A percentile compares a stretch with the other conserved stretches of the same genome.
These are phyloP conservation scores for Cutaneotrichosporon sp. DNA, from an alignment of 1,284 basidiomycete species.

Conservation along the genomic window DNA sequence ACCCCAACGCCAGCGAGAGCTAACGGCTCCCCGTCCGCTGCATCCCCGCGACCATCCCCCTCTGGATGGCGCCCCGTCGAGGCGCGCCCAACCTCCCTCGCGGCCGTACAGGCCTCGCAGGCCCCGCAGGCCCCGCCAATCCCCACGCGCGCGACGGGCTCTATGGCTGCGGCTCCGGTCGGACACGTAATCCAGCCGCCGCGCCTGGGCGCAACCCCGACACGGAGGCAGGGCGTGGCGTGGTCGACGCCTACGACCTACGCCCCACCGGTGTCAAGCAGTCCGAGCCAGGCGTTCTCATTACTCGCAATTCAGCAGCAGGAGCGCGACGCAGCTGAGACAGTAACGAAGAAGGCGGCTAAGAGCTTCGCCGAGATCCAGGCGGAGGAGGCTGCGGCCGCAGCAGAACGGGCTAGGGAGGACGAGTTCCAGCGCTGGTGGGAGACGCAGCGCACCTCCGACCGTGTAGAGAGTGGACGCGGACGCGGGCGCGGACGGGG, in stretches of 20 bases:
- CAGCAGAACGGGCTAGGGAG: slow-evolving; percentile 61
- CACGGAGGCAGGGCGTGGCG: slow-evolving; percentile 12
- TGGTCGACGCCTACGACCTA: slow-evolving; percentile 29
- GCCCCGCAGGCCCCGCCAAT: slow-evolving; percentile 23
- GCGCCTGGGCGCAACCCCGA: neutral
- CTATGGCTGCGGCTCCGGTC: slow-evolving; percentile 20
- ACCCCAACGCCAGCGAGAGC: slow-evolving; percentile 9
- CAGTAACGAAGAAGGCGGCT: slow-evolving; percentile 53
- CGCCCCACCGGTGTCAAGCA: slow-evolving; percentile 46
- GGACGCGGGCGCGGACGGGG: slow-evolving; percentile 5
- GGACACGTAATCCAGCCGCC: slow-evolving; percentile 22
- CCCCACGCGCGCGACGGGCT: slow-evolving; percentile 21
- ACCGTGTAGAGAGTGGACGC: neutral
- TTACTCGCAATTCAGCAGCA: slow-evolving; percentile 79
- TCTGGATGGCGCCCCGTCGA: slow-evolving; percentile 37
- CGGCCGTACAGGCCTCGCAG: slow-evolving; percentile 41
- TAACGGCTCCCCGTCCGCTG: slow-evolving; percentile 3
- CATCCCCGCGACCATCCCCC: neutral
- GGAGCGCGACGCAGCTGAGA: slow-evolving; percentile 61
- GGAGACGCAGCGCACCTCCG: slow-evolving; percentile 62
- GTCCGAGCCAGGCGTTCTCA: slow-evolving; percentile 57
- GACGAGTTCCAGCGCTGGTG: slow-evolving; percentile 82
- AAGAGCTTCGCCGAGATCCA: slow-evolving; percentile 78
- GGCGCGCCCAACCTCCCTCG: slow-evolving; percentile 31
- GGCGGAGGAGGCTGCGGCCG: slow-evolving; percentile 63